These are phyloP conservation scores for Mycena epipterygia DNA, from an alignment of 768 basidiomycete species.

Conservation along the genomic window DNA sequence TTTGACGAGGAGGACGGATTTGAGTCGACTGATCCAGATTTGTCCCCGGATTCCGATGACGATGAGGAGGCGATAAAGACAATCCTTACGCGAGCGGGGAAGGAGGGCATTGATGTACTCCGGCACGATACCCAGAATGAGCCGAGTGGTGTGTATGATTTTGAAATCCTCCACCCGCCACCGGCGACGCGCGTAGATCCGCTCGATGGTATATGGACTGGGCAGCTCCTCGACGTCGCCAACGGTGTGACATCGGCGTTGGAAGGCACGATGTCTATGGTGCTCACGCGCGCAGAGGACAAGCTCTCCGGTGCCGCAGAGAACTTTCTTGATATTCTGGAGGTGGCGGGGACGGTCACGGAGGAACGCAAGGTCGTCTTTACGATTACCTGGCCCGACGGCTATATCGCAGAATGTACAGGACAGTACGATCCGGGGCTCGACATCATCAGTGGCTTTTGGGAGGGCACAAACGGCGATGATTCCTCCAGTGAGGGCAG, in stretches of 20 bases:
- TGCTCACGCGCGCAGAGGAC: slow-evolving; percentile 20
- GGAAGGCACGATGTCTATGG: slow-evolving; percentile 21
- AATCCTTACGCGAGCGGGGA: slow-evolving; percentile 8
- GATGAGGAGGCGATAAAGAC: slow-evolving; percentile 23
- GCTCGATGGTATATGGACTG: slow-evolving; percentile 29
- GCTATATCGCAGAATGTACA: slow-evolving; percentile 9
- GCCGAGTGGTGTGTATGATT: slow-evolving; percentile 17
- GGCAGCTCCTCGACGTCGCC: background rate
- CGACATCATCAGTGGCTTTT: slow-evolving; percentile 18
- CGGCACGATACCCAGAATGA: slow-evolving; percentile 13
- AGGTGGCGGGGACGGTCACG: slow-evolving; percentile 18
- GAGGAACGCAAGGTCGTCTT: slow-evolving; percentile 14
- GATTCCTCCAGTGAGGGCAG: background rate
- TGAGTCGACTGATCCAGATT: slow-evolving; percentile 13
- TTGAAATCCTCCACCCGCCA: slow-evolving; percentile 17
- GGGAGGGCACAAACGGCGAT: slow-evolving; percentile 7
- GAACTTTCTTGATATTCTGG: slow-evolving; percentile 8
- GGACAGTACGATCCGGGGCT: slow-evolving; percentile 25
- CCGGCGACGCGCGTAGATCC: slow-evolving; percentile 8
- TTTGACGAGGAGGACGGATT: slow-evolving; percentile 28
- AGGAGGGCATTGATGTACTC: background rate
- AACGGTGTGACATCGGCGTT: background rate
- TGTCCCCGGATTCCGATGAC: slow-evolving; percentile 22
- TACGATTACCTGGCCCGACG: slow-evolving; percentile 26
- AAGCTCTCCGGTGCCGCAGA: slow-evolving; percentile 22